These are phyloP conservation scores for Neopestalotiopsis clavispora DNA, from an alignment of 2,329 filamentous ascomycete species.

Conservation along the genomic window DNA sequence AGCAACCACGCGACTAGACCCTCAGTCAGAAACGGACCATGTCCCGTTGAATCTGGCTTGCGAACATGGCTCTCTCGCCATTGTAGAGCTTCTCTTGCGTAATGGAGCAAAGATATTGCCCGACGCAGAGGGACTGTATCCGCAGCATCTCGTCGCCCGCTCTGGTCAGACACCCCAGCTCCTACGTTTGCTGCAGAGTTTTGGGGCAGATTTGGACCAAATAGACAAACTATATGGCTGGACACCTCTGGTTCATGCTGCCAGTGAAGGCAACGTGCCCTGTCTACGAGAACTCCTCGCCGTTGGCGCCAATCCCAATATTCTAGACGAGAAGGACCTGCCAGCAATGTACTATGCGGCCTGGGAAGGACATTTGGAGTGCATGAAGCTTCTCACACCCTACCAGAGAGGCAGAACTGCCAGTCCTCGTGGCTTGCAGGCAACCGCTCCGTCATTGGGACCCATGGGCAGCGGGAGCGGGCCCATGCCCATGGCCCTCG, in stretches of 20 bases:
- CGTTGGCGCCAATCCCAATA: constrained; percentile 76
- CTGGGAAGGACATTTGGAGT: constrained; percentile 95
- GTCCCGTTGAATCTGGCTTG: constrained; percentile 94
- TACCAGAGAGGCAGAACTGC: constrained; percentile 50
- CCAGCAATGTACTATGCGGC: constrained; percentile 98
- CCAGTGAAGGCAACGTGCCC: constrained; percentile 91
- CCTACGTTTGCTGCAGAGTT: constrained; percentile 78
- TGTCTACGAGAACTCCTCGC: constrained; percentile 84
- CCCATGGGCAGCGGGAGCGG: constrained; percentile 48
- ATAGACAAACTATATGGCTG: constrained; percentile 95
- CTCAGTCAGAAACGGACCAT: constrained; percentile 84
- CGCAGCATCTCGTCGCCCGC: constrained; percentile 94
- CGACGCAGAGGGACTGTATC: constrained; percentile 93
- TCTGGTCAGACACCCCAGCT: constrained; percentile 83
- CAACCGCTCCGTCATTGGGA: constrained; percentile 40
- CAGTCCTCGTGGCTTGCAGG: constrained; percentile 50
- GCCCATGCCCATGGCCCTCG: constrained; percentile 65
- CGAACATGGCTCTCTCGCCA: constrained; percentile 85
- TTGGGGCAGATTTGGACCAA: constrained; percentile 89
- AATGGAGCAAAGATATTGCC: constrained; percentile 83
- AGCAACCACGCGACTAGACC: constrained; percentile 83
- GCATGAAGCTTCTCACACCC: constrained; percentile 84
- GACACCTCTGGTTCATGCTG: constrained; percentile 95
- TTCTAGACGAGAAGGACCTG: constrained; percentile 88
- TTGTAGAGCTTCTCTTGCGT: constrained; percentile 83